Evolutionary conservation across 2,329 filamentous ascomycete species (phyloP).

Genomic region (Raffaelea ambrosiae): DNA sequence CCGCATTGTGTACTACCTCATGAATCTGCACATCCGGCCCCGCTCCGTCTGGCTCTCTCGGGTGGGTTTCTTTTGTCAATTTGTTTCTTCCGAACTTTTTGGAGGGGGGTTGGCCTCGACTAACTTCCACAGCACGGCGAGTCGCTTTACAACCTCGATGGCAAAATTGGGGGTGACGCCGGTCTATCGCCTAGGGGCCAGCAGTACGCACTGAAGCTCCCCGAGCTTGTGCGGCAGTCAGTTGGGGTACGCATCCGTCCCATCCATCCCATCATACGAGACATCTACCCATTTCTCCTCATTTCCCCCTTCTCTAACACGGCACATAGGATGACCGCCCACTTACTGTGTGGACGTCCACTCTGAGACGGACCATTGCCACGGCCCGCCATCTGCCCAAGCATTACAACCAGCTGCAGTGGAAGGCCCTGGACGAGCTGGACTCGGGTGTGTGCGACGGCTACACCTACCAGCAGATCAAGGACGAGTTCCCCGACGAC

Average conservation of each 20-base stretch:
- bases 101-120: not conserved
- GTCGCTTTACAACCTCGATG: conserved; percentile 82
- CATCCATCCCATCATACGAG: too few relatives aligned
- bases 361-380: conserved; percentile 74
- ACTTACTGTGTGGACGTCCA: conserved; percentile 55
- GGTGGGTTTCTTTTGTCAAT: conserved; percentile 42
- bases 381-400: conserved; percentile 75
- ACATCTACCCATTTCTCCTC: not conserved
- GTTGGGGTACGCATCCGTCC: conserved; percentile 80
- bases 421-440: conserved; percentile 97
- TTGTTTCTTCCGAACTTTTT: not conserved
- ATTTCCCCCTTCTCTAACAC: not conserved
- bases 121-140: conserved; percentile 66
- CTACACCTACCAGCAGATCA: conserved; percentile 92
- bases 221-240: conserved; percentile 74
- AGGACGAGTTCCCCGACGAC: conserved; percentile 83
- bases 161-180: conserved; percentile 88
- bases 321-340: conserved; percentile 45
- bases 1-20: conserved; percentile 93
- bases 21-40: conserved; percentile 96
- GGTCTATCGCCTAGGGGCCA: conserved; percentile 79
- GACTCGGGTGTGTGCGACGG: conserved; percentile 96
- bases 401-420: conserved; percentile 89
- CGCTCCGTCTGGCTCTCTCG: conserved; percentile 94
- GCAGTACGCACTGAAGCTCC: conserved; percentile 76